These are phyloP conservation scores for Lepidium sativum DNA, from an alignment of 345 rosid species.

Conservation along the genomic window DNA sequence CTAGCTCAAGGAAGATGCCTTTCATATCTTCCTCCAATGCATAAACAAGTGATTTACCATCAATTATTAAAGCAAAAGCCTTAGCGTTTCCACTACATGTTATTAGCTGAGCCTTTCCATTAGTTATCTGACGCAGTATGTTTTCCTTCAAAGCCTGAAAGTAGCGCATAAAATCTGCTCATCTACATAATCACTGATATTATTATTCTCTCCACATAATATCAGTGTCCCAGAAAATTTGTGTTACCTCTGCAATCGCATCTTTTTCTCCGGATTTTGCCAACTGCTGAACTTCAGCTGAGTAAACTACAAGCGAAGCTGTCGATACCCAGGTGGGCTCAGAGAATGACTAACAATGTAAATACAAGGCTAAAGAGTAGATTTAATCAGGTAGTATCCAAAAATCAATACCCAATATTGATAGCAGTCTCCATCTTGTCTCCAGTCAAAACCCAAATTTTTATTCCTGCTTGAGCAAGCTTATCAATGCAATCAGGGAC, in stretches of 20 bases:
- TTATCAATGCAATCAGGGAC: constrained; percentile 96
- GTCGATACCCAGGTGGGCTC: constrained; percentile 30
- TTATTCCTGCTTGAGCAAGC: constrained; percentile 98
- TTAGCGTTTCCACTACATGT: constrained; percentile 42
- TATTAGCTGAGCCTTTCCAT: constrained; percentile 48
- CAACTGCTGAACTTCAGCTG: constrained; percentile 55
- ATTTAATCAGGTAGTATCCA: background rate
- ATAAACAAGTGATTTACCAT: constrained; percentile 92
- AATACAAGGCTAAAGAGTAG: background rate
- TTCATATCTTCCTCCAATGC: constrained; percentile 78
- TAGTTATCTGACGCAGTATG: constrained; percentile 51
- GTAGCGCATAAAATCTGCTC: background rate
- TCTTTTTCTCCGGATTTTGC: constrained; percentile 66
- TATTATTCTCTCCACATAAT: background rate
- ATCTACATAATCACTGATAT: background rate
- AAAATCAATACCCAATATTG: constrained; percentile 72
- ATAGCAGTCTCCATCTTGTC: constrained; percentile 99
- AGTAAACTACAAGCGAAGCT: constrained; percentile 94
- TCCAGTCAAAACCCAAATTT: constrained; percentile 96
- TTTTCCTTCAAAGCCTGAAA: constrained; percentile 64
- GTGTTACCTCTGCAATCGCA: constrained; percentile 51
- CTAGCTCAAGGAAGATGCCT: constrained; percentile 64
- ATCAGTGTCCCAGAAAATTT: background rate
- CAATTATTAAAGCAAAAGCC: constrained; percentile 80
- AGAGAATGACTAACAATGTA: constrained; percentile 16